Evolutionary conservation across 78 protist genomes (phyloP).

Genomic region (Creolimax fragrantissima): DNA sequence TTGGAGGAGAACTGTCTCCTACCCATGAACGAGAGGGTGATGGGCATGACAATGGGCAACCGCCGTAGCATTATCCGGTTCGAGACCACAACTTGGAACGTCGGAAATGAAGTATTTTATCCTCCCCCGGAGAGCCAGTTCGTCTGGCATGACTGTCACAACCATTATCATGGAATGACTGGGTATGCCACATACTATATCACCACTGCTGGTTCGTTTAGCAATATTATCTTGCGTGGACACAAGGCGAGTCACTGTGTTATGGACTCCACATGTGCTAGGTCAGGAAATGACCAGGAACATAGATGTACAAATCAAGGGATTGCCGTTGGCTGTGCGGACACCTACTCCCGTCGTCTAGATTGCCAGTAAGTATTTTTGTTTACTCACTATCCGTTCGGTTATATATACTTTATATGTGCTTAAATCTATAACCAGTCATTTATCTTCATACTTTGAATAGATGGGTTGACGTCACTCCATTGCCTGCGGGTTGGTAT

Average conservation of each 20-base stretch:
- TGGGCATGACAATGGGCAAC: slow-evolving; percentile 6
- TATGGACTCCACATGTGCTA: not conserved
- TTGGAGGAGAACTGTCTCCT: slow-evolving; percentile 2
- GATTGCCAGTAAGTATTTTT: not conserved
- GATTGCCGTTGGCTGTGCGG: not conserved
- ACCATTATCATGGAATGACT: slow-evolving; percentile 18
- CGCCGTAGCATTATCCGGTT: not conserved
- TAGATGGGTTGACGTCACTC: slow-evolving; percentile 5
- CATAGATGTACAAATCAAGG: slow-evolving; percentile 5
- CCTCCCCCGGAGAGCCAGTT: not conserved
- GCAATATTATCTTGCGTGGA: not conserved
- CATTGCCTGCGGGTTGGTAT: not conserved
- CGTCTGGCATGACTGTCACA: slow-evolving; percentile 19
- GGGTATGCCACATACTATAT: slow-evolving; percentile 20
- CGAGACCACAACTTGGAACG: slow-evolving; percentile 27
- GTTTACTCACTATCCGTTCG: too few relatives aligned
- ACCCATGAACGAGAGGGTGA: not conserved
- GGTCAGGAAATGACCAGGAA: not conserved
- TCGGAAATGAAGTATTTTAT: slow-evolving; percentile 1
- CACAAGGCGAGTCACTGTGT: slow-evolving; percentile 18
- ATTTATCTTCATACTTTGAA: too few relatives aligned
- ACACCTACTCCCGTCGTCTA: not conserved
- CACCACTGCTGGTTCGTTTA: not conserved
- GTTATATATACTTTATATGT: too few relatives aligned
- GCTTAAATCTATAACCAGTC: too few relatives aligned